These are phyloP conservation scores for Cercospora zeina DNA, from an alignment of 2,329 filamentous ascomycete genomes.

Conservation along the genomic window DNA sequence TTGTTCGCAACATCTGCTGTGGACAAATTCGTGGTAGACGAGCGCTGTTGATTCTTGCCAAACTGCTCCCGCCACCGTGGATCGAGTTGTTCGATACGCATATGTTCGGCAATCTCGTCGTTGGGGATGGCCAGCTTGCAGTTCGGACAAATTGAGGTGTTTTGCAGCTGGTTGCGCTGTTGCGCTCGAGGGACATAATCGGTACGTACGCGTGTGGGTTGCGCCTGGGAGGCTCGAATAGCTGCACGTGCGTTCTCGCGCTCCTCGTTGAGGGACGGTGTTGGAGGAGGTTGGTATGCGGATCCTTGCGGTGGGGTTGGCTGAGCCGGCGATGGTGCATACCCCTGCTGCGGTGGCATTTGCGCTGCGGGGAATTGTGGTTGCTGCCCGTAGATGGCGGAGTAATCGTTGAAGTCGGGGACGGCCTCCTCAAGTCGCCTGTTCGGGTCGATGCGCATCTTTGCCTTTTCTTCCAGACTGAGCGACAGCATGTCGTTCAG, in stretches of 20 bases:
- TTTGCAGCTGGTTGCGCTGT: constrained; percentile 48
- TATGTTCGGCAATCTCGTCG: constrained; percentile 85
- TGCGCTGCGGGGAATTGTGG: constrained; percentile 35
- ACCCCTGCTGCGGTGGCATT: constrained; percentile 28
- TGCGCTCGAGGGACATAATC: constrained; percentile 88
- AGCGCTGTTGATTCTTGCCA: constrained; percentile 80
- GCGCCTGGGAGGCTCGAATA: constrained; percentile 62
- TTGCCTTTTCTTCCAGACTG: constrained; percentile 91
- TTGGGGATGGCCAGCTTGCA: constrained; percentile 87
- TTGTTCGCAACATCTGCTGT: constrained; percentile 89
- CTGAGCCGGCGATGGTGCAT: constrained; percentile 30
- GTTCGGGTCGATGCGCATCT: constrained; percentile 77
- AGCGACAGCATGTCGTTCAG: constrained; percentile 91
- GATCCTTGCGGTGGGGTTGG: constrained; percentile 39
- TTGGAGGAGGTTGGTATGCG: constrained; percentile 28
- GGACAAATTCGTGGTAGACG: constrained; percentile 80
- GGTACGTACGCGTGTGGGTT: constrained; percentile 74
- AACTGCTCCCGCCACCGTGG: constrained; percentile 96
- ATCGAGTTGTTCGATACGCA: constrained; percentile 91
- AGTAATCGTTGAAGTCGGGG: constrained; percentile 67
- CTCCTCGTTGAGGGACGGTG: constrained; percentile 38
- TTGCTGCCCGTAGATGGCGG: constrained; percentile 42
- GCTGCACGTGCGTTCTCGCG: constrained; percentile 66
- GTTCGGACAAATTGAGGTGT: constrained; percentile 82
- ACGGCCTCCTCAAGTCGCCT: constrained; percentile 93